Evolutionary conservation across 345 rosid genomes (phyloP), one percentile per base, ranked within the genome.

Genomic region (Raphanus raphanistrum): DNA sequence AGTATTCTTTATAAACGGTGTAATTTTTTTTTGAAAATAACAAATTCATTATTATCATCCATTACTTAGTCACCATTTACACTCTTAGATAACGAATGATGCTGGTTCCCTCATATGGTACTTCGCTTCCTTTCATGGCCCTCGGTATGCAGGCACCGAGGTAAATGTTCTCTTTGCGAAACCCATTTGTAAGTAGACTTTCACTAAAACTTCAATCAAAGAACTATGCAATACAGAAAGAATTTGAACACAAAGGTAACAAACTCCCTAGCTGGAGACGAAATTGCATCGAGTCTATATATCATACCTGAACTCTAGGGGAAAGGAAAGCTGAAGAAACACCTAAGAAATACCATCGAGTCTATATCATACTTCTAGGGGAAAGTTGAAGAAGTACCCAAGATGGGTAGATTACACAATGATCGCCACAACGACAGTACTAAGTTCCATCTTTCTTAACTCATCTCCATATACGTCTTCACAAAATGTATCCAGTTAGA

Each of bases 61-160:
- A 21, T 21, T 21, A 21, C 1, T 21, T 21, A 21, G 21, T 21
- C 21, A 21, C 21, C 21, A 21, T 21, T 21, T 21, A 21, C 21
- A 21, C 21, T 21, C 1, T 21, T 21, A 21, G 21, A 21, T 21
- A 21, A 21, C 21, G 21, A 21, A 21, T 21, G 21, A 21, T 21
- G 21, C 21, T 21, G 21, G 21, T 21, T 21, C 21, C 21, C 21
- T 21, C 21, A 21, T 21, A 21, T 21, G 21, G 21, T 21, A 21
- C 21, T 21, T 21, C n/a, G 21, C 21, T 21, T 21, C 21, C 21
- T 21, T 21, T 21, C 41, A 36, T 36, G 41, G 41, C 4, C 52
- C 89, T 94, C 3, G 98, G 98, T n/a, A 70, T 94, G 71, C 95
- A 92, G 41, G 87, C 96, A 45, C 98, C 98, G n/a, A 89, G 98